Conservation (phyloP, 2,329 filamentous ascomycete species). For the Colletotrichum neosansevieriae region DNA sequence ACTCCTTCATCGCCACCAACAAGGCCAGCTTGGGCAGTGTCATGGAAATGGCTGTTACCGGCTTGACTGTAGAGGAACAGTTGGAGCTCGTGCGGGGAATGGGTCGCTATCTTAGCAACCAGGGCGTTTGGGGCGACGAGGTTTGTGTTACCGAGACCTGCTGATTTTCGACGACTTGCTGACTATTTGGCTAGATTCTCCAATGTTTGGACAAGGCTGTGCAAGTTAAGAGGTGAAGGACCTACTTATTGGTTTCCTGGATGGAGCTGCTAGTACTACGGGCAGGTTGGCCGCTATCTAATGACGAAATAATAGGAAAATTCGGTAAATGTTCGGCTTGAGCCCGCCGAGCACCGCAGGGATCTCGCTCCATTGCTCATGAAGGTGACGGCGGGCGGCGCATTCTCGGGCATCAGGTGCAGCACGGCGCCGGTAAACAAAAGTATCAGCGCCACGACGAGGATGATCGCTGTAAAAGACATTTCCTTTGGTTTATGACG, state of each 20-base stretch:
- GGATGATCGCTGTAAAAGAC: constrained; percentile 28
- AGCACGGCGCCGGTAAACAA: constrained; percentile 32
- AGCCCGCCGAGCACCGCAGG: constrained; percentile 13
- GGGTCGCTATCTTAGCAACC: constrained; percentile 73
- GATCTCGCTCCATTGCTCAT: constrained; percentile 7
- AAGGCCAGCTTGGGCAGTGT: constrained; percentile 87
- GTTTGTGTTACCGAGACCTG: constrained; percentile 54
- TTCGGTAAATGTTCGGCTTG: constrained; percentile 23
- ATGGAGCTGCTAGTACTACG: neutral
- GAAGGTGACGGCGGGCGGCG: constrained; percentile 3
- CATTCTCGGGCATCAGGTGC: neutral
- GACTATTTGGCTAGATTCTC: constrained; percentile 45
- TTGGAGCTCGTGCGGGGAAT: constrained; percentile 80
- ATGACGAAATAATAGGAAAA: constrained; percentile 38
- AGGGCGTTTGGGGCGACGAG: constrained; percentile 61
- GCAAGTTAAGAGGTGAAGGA: constrained; percentile 43
- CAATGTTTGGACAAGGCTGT: constrained; percentile 50
- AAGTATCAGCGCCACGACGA: constrained; percentile 33
- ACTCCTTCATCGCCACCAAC: constrained; percentile 93
- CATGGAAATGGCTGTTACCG: constrained; percentile 91
- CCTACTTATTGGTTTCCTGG: neutral
- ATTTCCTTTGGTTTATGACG: constrained; percentile 34
- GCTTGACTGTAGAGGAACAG: constrained; percentile 89
- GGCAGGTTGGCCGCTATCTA: constrained; percentile 35
- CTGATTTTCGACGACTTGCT: neutral